Evolutionary conservation across 2,329 filamentous ascomycete genomes (phyloP), one percentile per base, ranked within the genome.

Genomic region (Camptophora hylomeconis): DNA sequence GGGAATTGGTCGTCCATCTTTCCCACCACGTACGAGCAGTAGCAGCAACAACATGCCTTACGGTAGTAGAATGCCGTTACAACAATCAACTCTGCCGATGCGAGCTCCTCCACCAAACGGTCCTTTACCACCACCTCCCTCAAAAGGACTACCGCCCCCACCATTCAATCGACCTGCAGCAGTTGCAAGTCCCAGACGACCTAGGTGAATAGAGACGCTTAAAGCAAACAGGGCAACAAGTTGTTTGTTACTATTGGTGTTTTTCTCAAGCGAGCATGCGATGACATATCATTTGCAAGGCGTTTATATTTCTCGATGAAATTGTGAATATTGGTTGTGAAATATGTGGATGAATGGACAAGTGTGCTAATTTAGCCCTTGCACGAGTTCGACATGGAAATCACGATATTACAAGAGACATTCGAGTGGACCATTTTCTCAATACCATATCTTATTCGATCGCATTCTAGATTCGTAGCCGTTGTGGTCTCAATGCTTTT

Each of bases 81-180:
- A n/a, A n/a, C n/a, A n/a, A n/a, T n/a, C n/a, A n/a, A n/a, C n/a
- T n/a, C n/a, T n/a, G n/a, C n/a, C n/a, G n/a, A n/a, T n/a, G n/a
- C n/a, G n/a, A n/a, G n/a, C n/a, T n/a, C n/a, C 50, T 48, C 29
- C 50, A 46, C 15, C 48, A 45, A 31, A 49, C 49, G 29, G 52
- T 45, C 15, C 36, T 56, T 24, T 49, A 25, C 63, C 69, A 24
- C 73, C 66, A 17, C 71, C 74, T 20, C 53, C 56, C 5, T 65
- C 67, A 3, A 67, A 60, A 16, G 61, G 68, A 6, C 58, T 75
- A 17, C 72, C 71, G 26, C 65, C 75, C 12, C 65, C 72, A n/a
- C 71, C 57, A 2, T 40, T 48, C 17, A 45, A 45, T n/a, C 22
- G 42, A 43, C 20, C 22, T 45, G 18, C 40, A 16, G 31, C 36